A percentile compares a stretch with the other conserved stretches of the same genome.
Evolutionary conservation across 257 asterid species (phyloP).

Genomic region (Solanum chilense): DNA sequence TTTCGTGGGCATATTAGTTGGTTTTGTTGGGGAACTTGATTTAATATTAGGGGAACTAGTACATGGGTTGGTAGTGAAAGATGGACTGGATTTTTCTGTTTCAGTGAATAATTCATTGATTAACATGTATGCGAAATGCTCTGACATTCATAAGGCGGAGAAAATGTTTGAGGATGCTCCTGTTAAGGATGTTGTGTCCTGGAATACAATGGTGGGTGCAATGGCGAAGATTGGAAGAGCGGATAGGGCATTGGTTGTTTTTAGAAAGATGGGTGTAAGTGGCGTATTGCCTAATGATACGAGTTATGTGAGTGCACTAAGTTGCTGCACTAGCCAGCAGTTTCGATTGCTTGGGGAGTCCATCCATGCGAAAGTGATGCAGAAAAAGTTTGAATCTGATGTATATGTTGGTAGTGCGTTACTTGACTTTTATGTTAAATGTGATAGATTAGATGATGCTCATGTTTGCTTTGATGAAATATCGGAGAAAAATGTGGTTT

Average conservation of each 20-base stretch:
- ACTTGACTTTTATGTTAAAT: slow-evolving; percentile 56
- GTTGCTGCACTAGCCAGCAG: slow-evolving; percentile 33
- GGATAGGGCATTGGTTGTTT: slow-evolving; percentile 25
- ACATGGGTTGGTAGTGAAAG: slow-evolving; percentile 48
- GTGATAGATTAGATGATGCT: slow-evolving; percentile 41
- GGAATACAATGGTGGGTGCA: slow-evolving; percentile 54
- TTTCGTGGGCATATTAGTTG: slow-evolving; percentile 36
- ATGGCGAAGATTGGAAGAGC: slow-evolving; percentile 28
- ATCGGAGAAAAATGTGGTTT: slow-evolving; percentile 44
- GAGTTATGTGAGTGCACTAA: slow-evolving; percentile 34
- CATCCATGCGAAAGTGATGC: slow-evolving; percentile 48
- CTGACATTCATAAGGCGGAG: slow-evolving; percentile 15
- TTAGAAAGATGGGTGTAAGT: slow-evolving; percentile 26
- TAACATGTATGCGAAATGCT: slow-evolving; percentile 44
- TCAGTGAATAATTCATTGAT: slow-evolving; percentile 50
- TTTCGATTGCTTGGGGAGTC: slow-evolving; percentile 34
- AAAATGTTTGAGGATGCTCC: slow-evolving; percentile 43
- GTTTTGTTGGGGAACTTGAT: slow-evolving; percentile 19
- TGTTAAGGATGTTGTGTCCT: slow-evolving; percentile 50
- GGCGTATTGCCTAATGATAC: slow-evolving; percentile 46
- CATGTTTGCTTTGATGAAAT: slow-evolving; percentile 49
- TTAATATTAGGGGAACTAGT: slow-evolving; percentile 39
- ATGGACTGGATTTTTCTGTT: slow-evolving; percentile 30
- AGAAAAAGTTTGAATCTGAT: slow-evolving; percentile 33
- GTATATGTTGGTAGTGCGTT: slow-evolving; percentile 52